Percentiles rank a stretch among this genome's conserved stretches.
These are phyloP conservation scores for Macrophomina tecta DNA, from an alignment of 2,329 filamentous ascomycete species.

Conservation along the genomic window DNA sequence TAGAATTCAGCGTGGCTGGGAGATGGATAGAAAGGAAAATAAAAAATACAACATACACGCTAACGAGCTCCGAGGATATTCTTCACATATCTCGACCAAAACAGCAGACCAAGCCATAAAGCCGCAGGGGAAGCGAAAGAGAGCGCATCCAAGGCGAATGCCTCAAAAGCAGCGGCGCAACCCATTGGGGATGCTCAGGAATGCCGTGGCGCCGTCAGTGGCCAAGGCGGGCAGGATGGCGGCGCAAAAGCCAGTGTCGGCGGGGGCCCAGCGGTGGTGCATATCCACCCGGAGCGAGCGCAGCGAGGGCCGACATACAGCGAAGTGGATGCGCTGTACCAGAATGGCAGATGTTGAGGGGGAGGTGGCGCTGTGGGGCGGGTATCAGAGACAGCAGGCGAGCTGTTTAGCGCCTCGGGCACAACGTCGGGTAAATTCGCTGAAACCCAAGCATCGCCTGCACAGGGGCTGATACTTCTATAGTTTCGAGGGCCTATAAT, in stretches of 20 bases:
- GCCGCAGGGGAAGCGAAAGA: neutral
- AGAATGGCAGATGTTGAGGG: slow-evolving; percentile 21
- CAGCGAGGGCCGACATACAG: slow-evolving; percentile 21
- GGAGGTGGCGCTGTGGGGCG: no score
- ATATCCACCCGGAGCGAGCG: slow-evolving; percentile 22
- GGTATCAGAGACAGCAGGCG: no score
- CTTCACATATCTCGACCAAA: slow-evolving; percentile 20
- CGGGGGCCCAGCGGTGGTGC: slow-evolving; percentile 25
- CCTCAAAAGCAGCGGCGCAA: slow-evolving; percentile 9
- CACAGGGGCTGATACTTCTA: slow-evolving; percentile 7
- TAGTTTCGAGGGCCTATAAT: slow-evolving; percentile 1
- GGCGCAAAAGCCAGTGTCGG: slow-evolving; percentile 24
- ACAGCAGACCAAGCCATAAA: slow-evolving; percentile 17
- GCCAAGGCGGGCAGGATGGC: slow-evolving; percentile 17
- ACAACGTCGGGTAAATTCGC: neutral
- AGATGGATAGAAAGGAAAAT: neutral
- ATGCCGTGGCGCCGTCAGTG: slow-evolving; percentile 19
- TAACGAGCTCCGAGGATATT: slow-evolving; percentile 19
- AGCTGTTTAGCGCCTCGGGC: neutral
- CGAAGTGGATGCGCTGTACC: slow-evolving; percentile 27
- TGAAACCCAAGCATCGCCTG: neutral
- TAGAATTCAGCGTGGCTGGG: neutral
- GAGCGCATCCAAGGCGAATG: neutral
- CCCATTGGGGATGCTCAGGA: slow-evolving; percentile 10
- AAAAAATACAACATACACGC: neutral